Evolutionary conservation across 2,329 filamentous ascomycete species (phyloP).

Genomic region (Scedosporium aurantiacum): DNA sequence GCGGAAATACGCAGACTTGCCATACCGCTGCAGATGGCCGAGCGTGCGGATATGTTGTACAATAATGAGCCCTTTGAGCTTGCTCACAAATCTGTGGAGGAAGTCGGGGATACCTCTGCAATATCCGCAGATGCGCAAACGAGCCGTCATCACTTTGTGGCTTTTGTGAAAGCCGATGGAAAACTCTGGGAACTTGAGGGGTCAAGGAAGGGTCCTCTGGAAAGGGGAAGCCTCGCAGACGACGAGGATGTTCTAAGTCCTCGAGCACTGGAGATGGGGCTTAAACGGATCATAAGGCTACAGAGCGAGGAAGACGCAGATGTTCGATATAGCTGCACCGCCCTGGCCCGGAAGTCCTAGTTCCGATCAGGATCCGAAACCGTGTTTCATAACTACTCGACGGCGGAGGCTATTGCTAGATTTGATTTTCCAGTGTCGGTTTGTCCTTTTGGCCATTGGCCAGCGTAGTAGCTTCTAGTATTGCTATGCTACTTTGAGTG

Average conservation of each 20-base stretch:
- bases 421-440: too few relatives aligned
- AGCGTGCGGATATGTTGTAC: constrained; percentile 61
- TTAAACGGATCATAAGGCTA: constrained; percentile 9
- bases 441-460: too few relatives aligned
- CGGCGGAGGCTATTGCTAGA: too few relatives aligned
- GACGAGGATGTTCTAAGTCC: constrained; percentile 9
- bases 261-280: constrained; percentile 7
- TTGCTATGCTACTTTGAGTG: too few relatives aligned
- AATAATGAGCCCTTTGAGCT: constrained; percentile 58
- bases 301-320: constrained; percentile 3
- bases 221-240: constrained; percentile 6
- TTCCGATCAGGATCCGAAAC: neutral
- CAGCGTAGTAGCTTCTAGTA: too few relatives aligned
- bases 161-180: constrained; percentile 9
- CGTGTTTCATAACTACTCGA: too few relatives aligned
- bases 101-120: constrained; percentile 54
- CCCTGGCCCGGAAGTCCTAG: constrained; percentile 7
- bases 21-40: constrained; percentile 41
- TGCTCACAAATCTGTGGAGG: constrained; percentile 61
- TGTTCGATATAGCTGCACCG: constrained; percentile 10
- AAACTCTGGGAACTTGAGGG: constrained; percentile 12
- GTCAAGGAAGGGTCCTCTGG: constrained; percentile 9
- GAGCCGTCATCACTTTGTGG: constrained; percentile 61
- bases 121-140: constrained; percentile 43
- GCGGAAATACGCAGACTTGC: constrained; percentile 50